phyloP scores from a whole-genome alignment of 495 filamentous ascomycete genomes.

The Cladorrhinum samala region DNA sequence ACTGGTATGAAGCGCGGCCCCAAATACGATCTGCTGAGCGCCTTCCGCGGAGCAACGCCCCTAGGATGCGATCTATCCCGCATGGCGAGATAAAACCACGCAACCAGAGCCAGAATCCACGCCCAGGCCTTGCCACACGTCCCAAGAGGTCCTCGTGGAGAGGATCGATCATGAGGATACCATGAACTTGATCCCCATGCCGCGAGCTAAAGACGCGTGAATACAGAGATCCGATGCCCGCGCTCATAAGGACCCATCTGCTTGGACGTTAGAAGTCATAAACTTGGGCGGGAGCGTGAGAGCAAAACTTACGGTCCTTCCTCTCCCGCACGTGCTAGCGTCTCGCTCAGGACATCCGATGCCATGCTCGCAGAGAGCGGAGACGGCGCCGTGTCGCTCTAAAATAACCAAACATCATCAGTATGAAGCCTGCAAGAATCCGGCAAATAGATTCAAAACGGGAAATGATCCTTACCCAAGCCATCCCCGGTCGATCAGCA shows the following conservation, averaged over 20 bases:
- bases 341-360: conserved; percentile 77
- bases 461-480: conserved; percentile 50
- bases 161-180: conserved; percentile 79
- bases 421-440: too few relatives aligned
- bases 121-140: conserved; percentile 54
- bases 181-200: conserved; percentile 62
- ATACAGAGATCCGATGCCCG: conserved; percentile 79
- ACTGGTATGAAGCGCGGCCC: conserved; percentile 70
- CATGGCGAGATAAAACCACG: conserved; percentile 79
- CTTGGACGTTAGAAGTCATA: neutral
- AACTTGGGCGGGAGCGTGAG: neutral
- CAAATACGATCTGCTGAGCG: conserved; percentile 78
- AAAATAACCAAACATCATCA: too few relatives aligned
- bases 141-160: conserved; percentile 78
- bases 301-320: conserved; percentile 50
- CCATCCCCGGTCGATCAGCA: conserved; percentile 86
- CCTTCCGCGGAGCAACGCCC: conserved; percentile 72
- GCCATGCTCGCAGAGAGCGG: conserved; percentile 89
- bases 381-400: conserved; percentile 83
- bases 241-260: conserved; percentile 55
- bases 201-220: conserved; percentile 82
- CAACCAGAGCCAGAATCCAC: conserved; percentile 80
- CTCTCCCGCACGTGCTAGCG: conserved; percentile 72
- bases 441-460: neutral
- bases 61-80: conserved; percentile 70